phyloP scores from a whole-genome alignment of 116 monocot species.

The Iris pallida region DNA sequence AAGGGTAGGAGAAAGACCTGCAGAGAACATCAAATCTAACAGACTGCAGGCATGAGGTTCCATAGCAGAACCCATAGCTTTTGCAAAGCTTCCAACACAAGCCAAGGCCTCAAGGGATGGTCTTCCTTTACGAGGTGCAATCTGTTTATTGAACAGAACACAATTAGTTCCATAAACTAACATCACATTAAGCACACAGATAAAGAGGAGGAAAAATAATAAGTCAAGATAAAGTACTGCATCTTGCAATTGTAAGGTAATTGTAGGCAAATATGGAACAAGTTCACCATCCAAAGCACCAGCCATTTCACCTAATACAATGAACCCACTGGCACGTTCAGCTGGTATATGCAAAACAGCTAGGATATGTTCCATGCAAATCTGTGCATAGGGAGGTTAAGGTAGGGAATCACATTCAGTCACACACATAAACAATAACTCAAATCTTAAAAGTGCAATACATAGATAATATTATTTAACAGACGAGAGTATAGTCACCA shows the following conservation, averaged over 20 bases:
- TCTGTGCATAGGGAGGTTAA: conserved; percentile 33
- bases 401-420: not conserved
- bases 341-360: conserved; percentile 78
- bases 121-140: conserved; percentile 89
- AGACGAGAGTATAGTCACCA: too few relatives aligned
- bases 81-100: conserved; percentile 91
- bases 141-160: conserved; percentile 58
- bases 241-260: conserved; percentile 70
- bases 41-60: conserved; percentile 83
- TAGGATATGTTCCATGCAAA: conserved; percentile 95
- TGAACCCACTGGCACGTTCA: conserved; percentile 92
- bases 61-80: conserved; percentile 84
- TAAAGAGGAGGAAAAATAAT: not conserved
- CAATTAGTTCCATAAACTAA: not conserved
- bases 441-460: too few relatives aligned
- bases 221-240: conserved; percentile 51
- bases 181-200: conserved; percentile 2
- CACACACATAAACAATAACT: too few relatives aligned
- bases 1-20: conserved; percentile 68
- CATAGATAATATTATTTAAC: too few relatives aligned
- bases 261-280: conserved; percentile 72
- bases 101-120: conserved; percentile 86
- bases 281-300: conserved; percentile 94
- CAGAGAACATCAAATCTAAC: conserved; percentile 77
- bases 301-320: conserved; percentile 98